Base-by-base conservation (phyloP, 2,329 filamentous ascomycete species). In the Fusarium sp. region DNA sequence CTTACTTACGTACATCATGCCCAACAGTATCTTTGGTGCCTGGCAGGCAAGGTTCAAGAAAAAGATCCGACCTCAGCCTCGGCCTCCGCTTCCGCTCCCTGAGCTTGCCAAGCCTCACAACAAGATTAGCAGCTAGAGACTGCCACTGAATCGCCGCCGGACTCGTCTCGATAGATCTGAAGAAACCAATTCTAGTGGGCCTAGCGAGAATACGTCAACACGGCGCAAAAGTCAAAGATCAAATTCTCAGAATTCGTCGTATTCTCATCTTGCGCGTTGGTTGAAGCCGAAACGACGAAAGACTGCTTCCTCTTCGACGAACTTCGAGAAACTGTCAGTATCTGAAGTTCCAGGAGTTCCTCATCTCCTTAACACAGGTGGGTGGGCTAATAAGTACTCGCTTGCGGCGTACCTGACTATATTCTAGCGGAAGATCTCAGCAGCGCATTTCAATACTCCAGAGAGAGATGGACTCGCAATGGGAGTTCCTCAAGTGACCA, bases 371-470 rank as follows among this genome's bases (percentile, higher is more conserved):
- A 32, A 57, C n/a, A 24, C 28, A 63, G 42, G 60, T 70, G 17
- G 47, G 51, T 57, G 26, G 28, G n/a, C 22, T 20, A 22, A 42
- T 18, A 22, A 22, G 24, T n/a, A 30, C 32, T 47, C 18, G 30
- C 24, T 14, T 18, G 18, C 51, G 24, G 28, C 32, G 38, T 26
- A 26, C 18, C 59, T 56, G 26, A 48, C 41, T 56, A 28, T 57
- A 30, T 50, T 42, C 18, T 28, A 63, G 50, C 22, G 26, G 45
- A 50, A 55, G 39, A 22, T 28, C 28, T 82, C n/a, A 77, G 77
- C 44, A 77, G 78, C 62, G 74, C 78, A 36, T 79, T 82, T 59
- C 75, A 77, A 8, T 75, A 75, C 54, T 76, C 80, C 63, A 79
- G 66, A 63, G 60, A 72, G 13, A 80, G 76, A 70, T 79, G 72